Evolutionary conservation across 176 grass and related monocot genomes (phyloP).

Genomic region (Bonia amplexicaulis): DNA sequence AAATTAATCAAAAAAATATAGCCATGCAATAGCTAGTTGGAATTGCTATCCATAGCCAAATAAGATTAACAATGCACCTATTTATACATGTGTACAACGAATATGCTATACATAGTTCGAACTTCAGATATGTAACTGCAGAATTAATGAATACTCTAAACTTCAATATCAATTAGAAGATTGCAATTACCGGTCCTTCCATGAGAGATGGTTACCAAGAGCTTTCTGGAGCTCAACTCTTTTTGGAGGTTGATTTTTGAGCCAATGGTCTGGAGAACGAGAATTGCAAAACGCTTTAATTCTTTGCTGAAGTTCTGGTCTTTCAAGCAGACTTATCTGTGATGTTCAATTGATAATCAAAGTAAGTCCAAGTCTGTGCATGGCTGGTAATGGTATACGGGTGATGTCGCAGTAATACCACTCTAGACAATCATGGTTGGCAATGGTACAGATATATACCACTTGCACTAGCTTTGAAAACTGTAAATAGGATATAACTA

Average conservation of each 20-base stretch:
- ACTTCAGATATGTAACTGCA: constrained; percentile 5
- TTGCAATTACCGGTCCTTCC: constrained; percentile 87
- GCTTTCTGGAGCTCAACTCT: constrained; percentile 97
- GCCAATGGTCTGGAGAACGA: constrained; percentile 86
- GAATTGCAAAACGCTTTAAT: constrained; percentile 68
- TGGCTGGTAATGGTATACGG: background rate
- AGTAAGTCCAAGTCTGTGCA: constrained; percentile 6
- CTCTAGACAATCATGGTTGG: background rate
- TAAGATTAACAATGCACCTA: background rate
- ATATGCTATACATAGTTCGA: background rate
- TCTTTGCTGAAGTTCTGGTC: constrained; percentile 82
- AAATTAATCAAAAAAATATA: background rate
- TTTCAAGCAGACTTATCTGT: constrained; percentile 96
- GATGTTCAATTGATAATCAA: constrained; percentile 22
- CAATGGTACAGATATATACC: background rate
- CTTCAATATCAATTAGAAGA: constrained; percentile 11
- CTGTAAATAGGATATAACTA: constrained; percentile 12
- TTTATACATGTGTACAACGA: background rate
- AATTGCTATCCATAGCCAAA: background rate
- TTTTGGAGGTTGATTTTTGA: constrained; percentile 90
- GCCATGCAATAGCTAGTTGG: background rate
- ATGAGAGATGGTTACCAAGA: constrained; percentile 97
- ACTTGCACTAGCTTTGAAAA: background rate
- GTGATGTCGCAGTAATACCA: background rate
- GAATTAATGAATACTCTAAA: background rate